Percentiles rank a stretch among this genome's conserved stretches.
These are phyloP conservation scores for Wickerhamomyces chambardii DNA, from an alignment of 805 yeast genomes.

Conservation along the genomic window DNA sequence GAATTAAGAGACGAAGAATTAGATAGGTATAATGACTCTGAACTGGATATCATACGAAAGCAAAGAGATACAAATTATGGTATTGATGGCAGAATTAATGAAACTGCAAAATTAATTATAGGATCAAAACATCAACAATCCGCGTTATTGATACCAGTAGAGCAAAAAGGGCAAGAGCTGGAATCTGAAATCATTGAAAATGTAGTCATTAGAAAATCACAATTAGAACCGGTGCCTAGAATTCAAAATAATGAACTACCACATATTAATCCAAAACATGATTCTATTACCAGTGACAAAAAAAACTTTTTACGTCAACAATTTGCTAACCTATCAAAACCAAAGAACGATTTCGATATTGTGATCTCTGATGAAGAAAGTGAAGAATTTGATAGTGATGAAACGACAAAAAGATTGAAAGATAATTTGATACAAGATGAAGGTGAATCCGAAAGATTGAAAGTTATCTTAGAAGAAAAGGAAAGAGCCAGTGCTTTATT, in stretches of 20 bases:
- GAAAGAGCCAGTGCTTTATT: constrained; percentile 14
- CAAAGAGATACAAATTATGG: constrained; percentile 1
- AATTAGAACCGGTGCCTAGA: too few species aligned
- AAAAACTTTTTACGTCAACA: constrained; percentile 5
- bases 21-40: constrained; percentile 1
- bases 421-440: constrained; percentile 6
- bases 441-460: constrained; percentile 13
- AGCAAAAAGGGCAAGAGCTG: constrained; percentile 1
- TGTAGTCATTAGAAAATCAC: background rate
- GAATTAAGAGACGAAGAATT: constrained; percentile 12
- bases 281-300: too few species aligned
- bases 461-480: constrained; percentile 5
- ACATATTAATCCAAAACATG: too few species aligned
- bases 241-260: too few species aligned
- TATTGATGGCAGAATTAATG: constrained; percentile 9
- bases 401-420: background rate
- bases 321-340: constrained; percentile 27
- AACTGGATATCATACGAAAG: background rate
- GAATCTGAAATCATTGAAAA: constrained; percentile 2
- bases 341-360: constrained; percentile 39
- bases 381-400: constrained; percentile 10
- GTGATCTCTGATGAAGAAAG: constrained; percentile 21
- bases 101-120: constrained; percentile 30
- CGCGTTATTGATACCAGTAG: constrained; percentile 19
- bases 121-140: constrained; percentile 25